Evolutionary conservation across 352 stramenopile species (phyloP), one percentile per base, ranked within the genome.

Genomic region (Globisporangium nagaii): DNA sequence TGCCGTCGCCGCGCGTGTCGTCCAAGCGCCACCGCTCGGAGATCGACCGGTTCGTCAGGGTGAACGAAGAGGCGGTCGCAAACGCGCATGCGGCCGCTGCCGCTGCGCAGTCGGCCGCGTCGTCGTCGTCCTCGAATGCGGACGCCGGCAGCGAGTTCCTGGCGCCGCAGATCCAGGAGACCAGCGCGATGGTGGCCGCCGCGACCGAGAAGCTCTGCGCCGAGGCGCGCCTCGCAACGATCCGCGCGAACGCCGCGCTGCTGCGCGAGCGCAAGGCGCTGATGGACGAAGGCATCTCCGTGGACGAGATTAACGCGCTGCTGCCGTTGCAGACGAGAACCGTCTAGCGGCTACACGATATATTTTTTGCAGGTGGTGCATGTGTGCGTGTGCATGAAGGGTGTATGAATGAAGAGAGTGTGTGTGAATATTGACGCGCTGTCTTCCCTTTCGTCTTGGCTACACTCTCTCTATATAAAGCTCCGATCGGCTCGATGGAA

Each of bases 251-350:
- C 30, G 55, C 55, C 3, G 39, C 55, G 22, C 46, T 62, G 10
- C 19, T 62, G 46, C 55, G 55, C 36, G 55, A 62, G 27, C 55
- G 55, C 45, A 62, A 62, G 25, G 55, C 55, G 46, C 46, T 62
- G 7, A 24, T 62, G 55, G 40, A 62, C 24, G 55, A 62, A 22
- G 55, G 55, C 30, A 55, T 62, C 22, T 34, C 39, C 0, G 56
- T 54, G 24, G 24, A 15, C 15, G 49, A 63, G 40, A 63, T 63
- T 40, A 57, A 63, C 49, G 50, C 56, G 27, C 40, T 59, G 56
- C 56, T 62, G 28, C 55, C 55, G 25, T 30, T 62, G 22, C 9
- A 51, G 44, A 17, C 40, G 35, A 42, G 34, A 43, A 24, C 31
- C 22, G 4, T n/a, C n/a, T n/a, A n/a, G n/a, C n/a, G n/a, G n/a